These are phyloP conservation scores for Perkinsus olseni DNA, from an alignment of 169 alveolate species.

Conservation along the genomic window DNA sequence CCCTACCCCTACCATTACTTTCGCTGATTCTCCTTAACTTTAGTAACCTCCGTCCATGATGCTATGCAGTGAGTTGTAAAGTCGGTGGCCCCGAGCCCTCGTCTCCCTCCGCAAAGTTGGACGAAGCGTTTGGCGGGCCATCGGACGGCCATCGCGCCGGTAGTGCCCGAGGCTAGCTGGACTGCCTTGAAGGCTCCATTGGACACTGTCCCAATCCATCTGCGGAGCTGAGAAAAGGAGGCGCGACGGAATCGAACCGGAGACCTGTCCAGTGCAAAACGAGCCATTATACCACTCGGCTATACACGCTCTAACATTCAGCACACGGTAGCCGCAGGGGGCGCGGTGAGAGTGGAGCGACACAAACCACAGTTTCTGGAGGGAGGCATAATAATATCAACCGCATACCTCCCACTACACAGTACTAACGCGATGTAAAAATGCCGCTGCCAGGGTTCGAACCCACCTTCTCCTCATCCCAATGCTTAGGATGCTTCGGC, in stretches of 20 bases:
- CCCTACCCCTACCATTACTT: too few relatives aligned
- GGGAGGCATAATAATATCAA: too few relatives aligned
- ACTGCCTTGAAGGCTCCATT: background rate
- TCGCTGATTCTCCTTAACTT: background rate
- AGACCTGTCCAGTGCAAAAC: background rate
- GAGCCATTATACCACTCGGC: too few relatives aligned
- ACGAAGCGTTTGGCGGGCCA: constrained; percentile 4
- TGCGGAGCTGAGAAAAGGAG: background rate
- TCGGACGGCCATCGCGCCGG: constrained; percentile 6
- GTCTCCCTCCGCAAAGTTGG: background rate
- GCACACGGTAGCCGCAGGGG: too few relatives aligned
- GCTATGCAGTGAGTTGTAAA: background rate
- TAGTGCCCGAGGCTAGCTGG: background rate
- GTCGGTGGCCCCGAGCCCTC: background rate
- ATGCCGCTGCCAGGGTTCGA: background rate
- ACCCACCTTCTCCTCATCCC: background rate
- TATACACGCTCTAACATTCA: too few relatives aligned
- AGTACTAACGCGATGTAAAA: background rate
- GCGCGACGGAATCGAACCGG: background rate
- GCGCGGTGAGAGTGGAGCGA: too few relatives aligned
- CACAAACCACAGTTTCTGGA: too few relatives aligned
- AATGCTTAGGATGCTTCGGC: background rate
- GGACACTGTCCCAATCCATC: background rate
- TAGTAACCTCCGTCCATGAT: background rate
- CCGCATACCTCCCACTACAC: background rate